Conservation (phyloP, 306 rosid genomes). For the Vigna radiata region DNA sequence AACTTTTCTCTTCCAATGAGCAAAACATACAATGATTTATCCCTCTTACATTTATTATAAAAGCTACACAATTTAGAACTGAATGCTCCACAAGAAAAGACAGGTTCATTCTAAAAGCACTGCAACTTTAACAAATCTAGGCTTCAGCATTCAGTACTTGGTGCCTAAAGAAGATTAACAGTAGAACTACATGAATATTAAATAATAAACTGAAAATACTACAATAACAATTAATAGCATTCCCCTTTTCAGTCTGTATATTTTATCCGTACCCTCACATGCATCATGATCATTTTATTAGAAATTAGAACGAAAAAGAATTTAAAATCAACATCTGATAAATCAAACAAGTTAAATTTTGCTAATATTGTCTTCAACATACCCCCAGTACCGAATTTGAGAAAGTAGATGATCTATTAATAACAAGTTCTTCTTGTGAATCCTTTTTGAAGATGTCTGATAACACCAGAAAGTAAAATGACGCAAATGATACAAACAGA, state of each 20-base stretch:
- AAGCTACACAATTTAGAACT: constrained; percentile 19
- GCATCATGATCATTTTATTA: constrained; percentile 7
- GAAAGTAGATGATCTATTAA: constrained; percentile 72
- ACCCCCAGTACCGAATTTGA: constrained; percentile 84
- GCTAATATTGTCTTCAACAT: constrained; percentile 49
- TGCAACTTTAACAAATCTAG: constrained; percentile 4
- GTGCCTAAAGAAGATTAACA: constrained; percentile 25
- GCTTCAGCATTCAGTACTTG: not conserved
- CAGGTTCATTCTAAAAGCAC: constrained; percentile 17
- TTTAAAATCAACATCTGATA: constrained; percentile 5
- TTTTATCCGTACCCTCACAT: constrained; percentile 14
- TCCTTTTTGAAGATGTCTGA: constrained; percentile 68
- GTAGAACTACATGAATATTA: not conserved
- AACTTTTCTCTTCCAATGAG: not conserved
- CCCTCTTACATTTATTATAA: constrained; percentile 3
- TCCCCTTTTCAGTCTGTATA: constrained; percentile 5
- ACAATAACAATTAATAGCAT: not conserved
- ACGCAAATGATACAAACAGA: constrained; percentile 66
- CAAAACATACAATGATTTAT: not conserved
- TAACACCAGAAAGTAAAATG: constrained; percentile 66
- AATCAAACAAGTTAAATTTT: constrained; percentile 33
- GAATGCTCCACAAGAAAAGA: constrained; percentile 16
- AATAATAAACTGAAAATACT: constrained; percentile 15
- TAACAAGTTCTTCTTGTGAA: constrained; percentile 54
- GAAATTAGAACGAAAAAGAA: constrained; percentile 23